Conservation (phyloP, 2,329 filamentous ascomycete species). For the Taxawa tesnikishii region DNA sequence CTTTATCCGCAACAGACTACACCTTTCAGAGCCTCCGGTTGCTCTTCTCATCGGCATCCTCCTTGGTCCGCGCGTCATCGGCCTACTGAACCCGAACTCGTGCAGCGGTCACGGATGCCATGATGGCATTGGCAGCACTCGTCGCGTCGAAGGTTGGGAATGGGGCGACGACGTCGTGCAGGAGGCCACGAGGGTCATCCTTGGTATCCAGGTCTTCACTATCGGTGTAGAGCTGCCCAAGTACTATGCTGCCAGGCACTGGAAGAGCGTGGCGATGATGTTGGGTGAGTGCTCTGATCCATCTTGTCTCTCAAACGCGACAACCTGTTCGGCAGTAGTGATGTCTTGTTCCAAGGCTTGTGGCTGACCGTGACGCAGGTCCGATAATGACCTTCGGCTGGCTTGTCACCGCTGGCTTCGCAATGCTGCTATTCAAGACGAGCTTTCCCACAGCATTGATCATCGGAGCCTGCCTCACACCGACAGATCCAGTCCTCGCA, state of each 20-base stretch:
- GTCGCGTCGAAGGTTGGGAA: conserved; percentile 23
- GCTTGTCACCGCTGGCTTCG: conserved; percentile 35
- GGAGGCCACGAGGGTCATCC: conserved; percentile 29
- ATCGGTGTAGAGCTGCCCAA: conserved; percentile 25
- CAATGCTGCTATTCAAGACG: conserved; percentile 33
- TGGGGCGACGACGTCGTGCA: conserved; percentile 30
- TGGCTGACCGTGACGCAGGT: conserved; percentile 14
- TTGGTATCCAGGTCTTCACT: conserved; percentile 30
- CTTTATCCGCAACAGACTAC: conserved; percentile 34
- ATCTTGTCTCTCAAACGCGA: not conserved
- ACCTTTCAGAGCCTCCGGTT: conserved; percentile 36
- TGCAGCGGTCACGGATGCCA: conserved; percentile 18
- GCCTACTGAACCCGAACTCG: conserved; percentile 26
- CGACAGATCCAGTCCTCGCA: conserved; percentile 44
- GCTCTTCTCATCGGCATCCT: conserved; percentile 33
- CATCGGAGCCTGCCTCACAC: conserved; percentile 43
- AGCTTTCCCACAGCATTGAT: conserved; percentile 34
- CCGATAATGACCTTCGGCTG: conserved; percentile 40
- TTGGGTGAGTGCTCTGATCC: conserved; percentile 14
- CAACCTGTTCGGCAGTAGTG: too few species aligned
- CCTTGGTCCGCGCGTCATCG: conserved; percentile 28
- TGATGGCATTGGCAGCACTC: conserved; percentile 6
- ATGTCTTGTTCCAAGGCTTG: too few species aligned
- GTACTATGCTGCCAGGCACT: conserved; percentile 38
- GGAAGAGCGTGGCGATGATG: conserved; percentile 36